Base-by-base conservation (phyloP, 2,329 filamentous ascomycete genomes). In the Colletotrichum melonis region DNA sequence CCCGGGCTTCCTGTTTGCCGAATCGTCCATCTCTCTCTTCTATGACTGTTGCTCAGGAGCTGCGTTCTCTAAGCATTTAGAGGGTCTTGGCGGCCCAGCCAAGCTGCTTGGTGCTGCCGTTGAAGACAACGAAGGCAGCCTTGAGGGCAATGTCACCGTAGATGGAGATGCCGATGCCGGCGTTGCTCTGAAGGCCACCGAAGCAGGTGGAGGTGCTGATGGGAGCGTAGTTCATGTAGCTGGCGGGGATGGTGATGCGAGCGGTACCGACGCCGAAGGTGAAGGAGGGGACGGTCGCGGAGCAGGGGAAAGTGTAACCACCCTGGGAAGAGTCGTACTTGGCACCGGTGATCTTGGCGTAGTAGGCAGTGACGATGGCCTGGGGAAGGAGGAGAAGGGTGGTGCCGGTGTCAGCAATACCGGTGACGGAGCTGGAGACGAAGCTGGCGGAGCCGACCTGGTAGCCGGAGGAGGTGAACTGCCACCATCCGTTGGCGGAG, bases 131-230 rank as follows among this genome's bases (percentile, higher is more conserved):
- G 76, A 90, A 92, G 78, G 90, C 87, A 76, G 85, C 86, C 87
- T 92, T 92, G 72, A 92, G 84, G 83, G 92, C 91, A 75, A 91
- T 84, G 76, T 92, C 90, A 35, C 91, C 91, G 72, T 91, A 89
- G 80, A 92, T 92, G 77, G 83, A 87, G 78, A 90, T 83, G 9
- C 63, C 71, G 6, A 75, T 66, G 56, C 59, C 69, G 19, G 57
- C 30, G 72, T 63, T 71, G 62, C 72, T 81, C 84, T 92, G 90
- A 64, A 92, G 86, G 67, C 90, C 91, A 74, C 90, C 90, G 76
- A 85, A 91, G 86, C 91, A 92, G 46, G 65, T 83, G 24, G 67
- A 73, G 74, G 85, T 83, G n/a, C 77, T 82, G 63, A 86, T 80
- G 46, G 81, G 77, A 1, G 84, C 80, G 77, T 85, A 89, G 67